Evolutionary conservation across 1,284 basidiomycete species (phyloP).

Genomic region (Malassezia japonica): DNA sequence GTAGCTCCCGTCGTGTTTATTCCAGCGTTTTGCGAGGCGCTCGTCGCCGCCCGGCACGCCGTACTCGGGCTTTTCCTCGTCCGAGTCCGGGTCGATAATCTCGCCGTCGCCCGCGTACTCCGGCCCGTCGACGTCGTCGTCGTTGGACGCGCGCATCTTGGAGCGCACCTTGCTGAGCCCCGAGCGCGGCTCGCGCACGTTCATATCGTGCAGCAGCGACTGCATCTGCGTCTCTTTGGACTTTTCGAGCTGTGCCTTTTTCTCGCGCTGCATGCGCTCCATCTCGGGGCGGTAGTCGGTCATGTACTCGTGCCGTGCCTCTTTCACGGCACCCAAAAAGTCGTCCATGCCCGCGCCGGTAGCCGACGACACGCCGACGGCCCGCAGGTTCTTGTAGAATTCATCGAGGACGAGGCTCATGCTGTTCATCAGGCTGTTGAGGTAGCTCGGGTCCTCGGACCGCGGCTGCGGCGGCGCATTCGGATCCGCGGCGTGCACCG

Average conservation of each 20-base stretch:
- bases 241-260: constrained; percentile 59
- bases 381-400: constrained; percentile 91
- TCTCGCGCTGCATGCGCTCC: constrained; percentile 57
- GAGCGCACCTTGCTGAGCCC: constrained; percentile 44
- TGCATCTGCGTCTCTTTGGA: constrained; percentile 62
- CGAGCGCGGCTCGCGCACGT: constrained; percentile 34
- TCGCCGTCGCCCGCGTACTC: constrained; percentile 45
- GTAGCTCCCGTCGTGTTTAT: constrained; percentile 15
- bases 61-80: constrained; percentile 31
- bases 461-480: constrained; percentile 1
- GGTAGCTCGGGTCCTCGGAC: constrained; percentile 82
- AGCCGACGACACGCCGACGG: constrained; percentile 89
- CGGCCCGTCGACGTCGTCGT: constrained; percentile 11
- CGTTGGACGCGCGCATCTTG: constrained; percentile 1
- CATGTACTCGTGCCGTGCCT: constrained; percentile 70
- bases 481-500: constrained; percentile 7
- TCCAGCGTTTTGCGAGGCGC: constrained; percentile 11
- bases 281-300: constrained; percentile 89
- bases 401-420: constrained; percentile 98
- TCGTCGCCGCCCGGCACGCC: constrained; percentile 12
- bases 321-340: constrained; percentile 82
- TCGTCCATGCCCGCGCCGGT: constrained; percentile 84
- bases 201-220: constrained; percentile 75
- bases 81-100: constrained; percentile 44
- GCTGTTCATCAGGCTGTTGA: constrained; percentile 97